Evolutionary conservation across 257 asterid genomes (phyloP), one percentile per base, ranked within the genome.

Genomic region (Fraxinus cuspidata): DNA sequence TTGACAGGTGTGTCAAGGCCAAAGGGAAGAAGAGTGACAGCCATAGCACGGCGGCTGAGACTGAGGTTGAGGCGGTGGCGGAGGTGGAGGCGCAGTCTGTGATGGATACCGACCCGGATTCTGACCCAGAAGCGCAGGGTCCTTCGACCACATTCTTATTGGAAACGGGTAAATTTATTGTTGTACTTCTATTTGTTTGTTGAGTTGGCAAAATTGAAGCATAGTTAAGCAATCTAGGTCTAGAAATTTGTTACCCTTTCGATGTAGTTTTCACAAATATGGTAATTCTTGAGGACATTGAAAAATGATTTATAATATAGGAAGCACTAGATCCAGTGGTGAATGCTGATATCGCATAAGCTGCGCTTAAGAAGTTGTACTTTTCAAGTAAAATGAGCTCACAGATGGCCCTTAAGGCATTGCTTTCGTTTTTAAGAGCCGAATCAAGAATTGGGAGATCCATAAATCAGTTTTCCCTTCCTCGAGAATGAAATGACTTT

Each of bases 31-130:
- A 37, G 70, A 28, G 63, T 8, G 80, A 37, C 74, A 79, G 74
- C 11, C 79, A 69, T 64, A 81, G 21, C 23, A 49, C 23, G 18
- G 70, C 1, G 65, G 56, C 44, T 25, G 86, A 71, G 63, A 49
- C 6, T 71, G 81, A 63, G 44, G 83, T 21, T 31, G 82, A 53
- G 25, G 80, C 35, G 63, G 84, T 44, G 44, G 37, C 3, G 81
- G 78, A 10, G 85, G 74, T 47, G 73, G 81, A 40, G 81, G 80
- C 28, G 78, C 85, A 37, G 66, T 69, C 66, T 67, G 88, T 77
- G 77, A 84, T 86, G 85, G 90, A 79, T 78, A 83, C 95, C 0
- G 93, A 90, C 34, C 92, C 88, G 42, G 97, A 87, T 75, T 82
- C 90, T 63, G 96, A 90, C 70, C 88, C 89, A 83, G 94, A 90